phyloP scores from a whole-genome alignment of 2,329 filamentous ascomycete genomes.

The Xylariaceae sp. region DNA sequence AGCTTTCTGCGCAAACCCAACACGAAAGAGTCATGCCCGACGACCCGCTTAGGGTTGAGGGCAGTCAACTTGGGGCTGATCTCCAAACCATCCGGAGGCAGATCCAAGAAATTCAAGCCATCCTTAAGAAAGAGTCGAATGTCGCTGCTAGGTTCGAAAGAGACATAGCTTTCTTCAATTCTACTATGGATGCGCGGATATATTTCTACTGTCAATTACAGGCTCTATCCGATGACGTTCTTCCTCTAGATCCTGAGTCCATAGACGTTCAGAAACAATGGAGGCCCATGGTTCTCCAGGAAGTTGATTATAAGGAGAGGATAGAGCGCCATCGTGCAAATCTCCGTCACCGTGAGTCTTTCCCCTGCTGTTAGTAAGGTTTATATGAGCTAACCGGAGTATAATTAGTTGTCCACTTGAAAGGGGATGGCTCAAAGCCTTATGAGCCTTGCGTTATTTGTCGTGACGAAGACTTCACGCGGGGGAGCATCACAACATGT shows the following conservation, averaged over 20 bases:
- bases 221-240: conserved; percentile 81
- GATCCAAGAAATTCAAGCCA: conserved; percentile 55
- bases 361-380: conserved; percentile 24
- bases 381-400: conserved; percentile 21
- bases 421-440: conserved; percentile 56
- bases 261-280: conserved; percentile 40
- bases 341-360: conserved; percentile 61
- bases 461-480: conserved; percentile 61
- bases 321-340: conserved; percentile 66
- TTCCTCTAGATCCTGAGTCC: conserved; percentile 59
- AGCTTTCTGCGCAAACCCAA: conserved; percentile 53
- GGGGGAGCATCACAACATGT: conserved; percentile 80
- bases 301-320: conserved; percentile 51
- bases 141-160: conserved; percentile 50
- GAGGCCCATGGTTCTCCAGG: conserved; percentile 40
- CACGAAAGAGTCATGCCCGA: too few species aligned
- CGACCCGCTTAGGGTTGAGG: too few species aligned
- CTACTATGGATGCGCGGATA: conserved; percentile 76
- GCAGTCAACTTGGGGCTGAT: conserved; percentile 59
- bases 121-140: conserved; percentile 50
- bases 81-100: conserved; percentile 60
- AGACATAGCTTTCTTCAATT: conserved; percentile 72
- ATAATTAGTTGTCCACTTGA: conserved; percentile 48
- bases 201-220: conserved; percentile 92
- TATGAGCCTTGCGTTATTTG: conserved; percentile 83